phyloP scores from a whole-genome alignment of 2,329 filamentous ascomycete genomes.

The Catunica adiposa region DNA sequence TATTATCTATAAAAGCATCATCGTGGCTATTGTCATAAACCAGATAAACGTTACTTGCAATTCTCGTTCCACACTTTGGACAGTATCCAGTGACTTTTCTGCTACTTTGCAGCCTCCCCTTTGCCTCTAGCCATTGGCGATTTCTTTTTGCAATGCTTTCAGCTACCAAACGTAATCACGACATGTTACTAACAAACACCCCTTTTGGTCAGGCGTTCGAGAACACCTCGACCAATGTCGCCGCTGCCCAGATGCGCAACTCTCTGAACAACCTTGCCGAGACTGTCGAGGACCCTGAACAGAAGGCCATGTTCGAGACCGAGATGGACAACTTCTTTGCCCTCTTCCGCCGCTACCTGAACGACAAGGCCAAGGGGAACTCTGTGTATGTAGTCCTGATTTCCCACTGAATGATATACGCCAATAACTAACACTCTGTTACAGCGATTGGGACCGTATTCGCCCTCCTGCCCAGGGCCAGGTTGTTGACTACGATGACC shows the following conservation, averaged over 20 bases:
- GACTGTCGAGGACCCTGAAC: constrained; percentile 63
- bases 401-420: background rate
- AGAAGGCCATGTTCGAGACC: constrained; percentile 93
- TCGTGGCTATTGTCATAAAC: too few species aligned
- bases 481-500: constrained; percentile 85
- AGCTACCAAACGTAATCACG: background rate
- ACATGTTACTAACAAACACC: constrained; percentile 20
- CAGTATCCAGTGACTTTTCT: background rate
- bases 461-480: constrained; percentile 82
- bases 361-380: constrained; percentile 98
- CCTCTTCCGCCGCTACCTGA: constrained; percentile 93
- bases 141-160: background rate
- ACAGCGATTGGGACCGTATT: constrained; percentile 90
- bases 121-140: background rate
- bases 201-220: constrained; percentile 69
- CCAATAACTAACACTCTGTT: constrained; percentile 3
- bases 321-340: constrained; percentile 99
- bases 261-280: constrained; percentile 83
- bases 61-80: background rate
- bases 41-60: background rate
- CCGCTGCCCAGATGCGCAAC: constrained; percentile 98
- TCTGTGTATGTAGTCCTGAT: constrained; percentile 42
- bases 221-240: constrained; percentile 96
- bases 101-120: background rate
- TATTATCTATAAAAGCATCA: background rate